Evolutionary conservation across 495 filamentous ascomycete genomes (phyloP).

Genomic region (Penicillium malachiteum): DNA sequence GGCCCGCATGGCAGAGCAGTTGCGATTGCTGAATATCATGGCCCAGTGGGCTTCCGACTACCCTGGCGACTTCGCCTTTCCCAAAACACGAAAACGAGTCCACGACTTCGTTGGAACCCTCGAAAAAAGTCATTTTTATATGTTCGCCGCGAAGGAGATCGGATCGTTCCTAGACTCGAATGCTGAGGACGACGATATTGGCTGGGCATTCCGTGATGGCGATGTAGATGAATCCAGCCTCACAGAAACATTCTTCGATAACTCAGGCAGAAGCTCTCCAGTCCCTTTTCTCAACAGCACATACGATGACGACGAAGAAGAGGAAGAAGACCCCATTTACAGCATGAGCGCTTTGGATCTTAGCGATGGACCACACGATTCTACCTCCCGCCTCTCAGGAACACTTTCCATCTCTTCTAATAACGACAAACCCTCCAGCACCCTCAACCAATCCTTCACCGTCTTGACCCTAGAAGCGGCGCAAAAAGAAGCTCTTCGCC

Average conservation of each 20-base stretch:
- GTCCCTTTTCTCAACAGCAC: constrained; percentile 34
- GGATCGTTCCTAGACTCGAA: constrained; percentile 61
- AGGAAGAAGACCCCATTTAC: constrained; percentile 44
- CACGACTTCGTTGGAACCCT: constrained; percentile 69
- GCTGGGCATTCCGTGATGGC: constrained; percentile 71
- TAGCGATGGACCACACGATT: constrained; percentile 40
- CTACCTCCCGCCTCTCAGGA: constrained; percentile 41
- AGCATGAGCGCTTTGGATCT: constrained; percentile 45
- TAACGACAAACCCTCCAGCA: constrained; percentile 39
- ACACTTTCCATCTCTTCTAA: constrained; percentile 43
- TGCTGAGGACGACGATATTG: constrained; percentile 74
- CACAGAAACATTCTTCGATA: constrained; percentile 39
- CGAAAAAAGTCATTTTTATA: constrained; percentile 69
- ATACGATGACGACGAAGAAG: constrained; percentile 31
- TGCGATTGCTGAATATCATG: constrained; percentile 78
- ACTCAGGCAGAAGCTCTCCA: constrained; percentile 41
- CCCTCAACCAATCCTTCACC: constrained; percentile 46
- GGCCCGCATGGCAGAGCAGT: constrained; percentile 71
- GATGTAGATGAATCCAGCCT: constrained; percentile 43
- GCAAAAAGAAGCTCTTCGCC: constrained; percentile 64
- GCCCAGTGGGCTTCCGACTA: constrained; percentile 88
- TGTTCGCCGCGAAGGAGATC: constrained; percentile 81
- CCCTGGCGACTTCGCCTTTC: constrained; percentile 86
- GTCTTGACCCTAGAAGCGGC: constrained; percentile 65
- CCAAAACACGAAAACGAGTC: constrained; percentile 67